Evolutionary conservation across 192 early-diverging fungal species (phyloP), one percentile per base, ranked within the genome.

Genomic region (Coemansia sp.): DNA sequence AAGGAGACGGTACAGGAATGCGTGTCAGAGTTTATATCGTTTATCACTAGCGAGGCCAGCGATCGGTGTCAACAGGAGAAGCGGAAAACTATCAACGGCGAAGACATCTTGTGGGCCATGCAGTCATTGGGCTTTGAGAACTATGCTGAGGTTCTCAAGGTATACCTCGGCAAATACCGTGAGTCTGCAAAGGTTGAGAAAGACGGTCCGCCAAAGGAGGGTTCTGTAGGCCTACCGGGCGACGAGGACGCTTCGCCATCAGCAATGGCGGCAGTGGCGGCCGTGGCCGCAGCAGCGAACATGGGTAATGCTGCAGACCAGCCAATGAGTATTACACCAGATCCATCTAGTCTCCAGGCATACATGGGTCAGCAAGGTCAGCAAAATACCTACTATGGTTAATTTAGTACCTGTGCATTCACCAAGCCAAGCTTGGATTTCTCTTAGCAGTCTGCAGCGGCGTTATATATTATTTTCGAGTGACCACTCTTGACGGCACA

Each of bases 101-200:
- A 99, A 65, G 97, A 99, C 74, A 94, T 99, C 49, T 73, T 99
- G 41, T 97, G 94, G 93, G 96, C 97, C 3, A 90, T 99, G 90
- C 90, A 96, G 68, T 93, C 92, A 19, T 87, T 99, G 62, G 97
- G 96, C 5, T 99, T 99, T 78, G 97, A 99, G 61, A 95, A 92
- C 83, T 99, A 99, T 81, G 85, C 85, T 12, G 94, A 94, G 53
- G 88, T 87, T 16, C 79, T 98, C 63, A 95, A 94, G 76, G 80
- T 92, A 25, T 98, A 97, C 69, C 80, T 99, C 31, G 59, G 81
- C 49, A 94, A 94, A 71, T 97, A 97, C 74, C 82, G 94, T 23
- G 93, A 95, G 51, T 74, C 74, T 25, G 68, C 67, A 19, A 82
- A 82, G 64, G 57, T 78, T 21, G 82, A 84, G 14, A 77, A 81